Conservation (phyloP, 2,329 filamentous ascomycete species). For the Monilinia vaccinii-corymbosi region DNA sequence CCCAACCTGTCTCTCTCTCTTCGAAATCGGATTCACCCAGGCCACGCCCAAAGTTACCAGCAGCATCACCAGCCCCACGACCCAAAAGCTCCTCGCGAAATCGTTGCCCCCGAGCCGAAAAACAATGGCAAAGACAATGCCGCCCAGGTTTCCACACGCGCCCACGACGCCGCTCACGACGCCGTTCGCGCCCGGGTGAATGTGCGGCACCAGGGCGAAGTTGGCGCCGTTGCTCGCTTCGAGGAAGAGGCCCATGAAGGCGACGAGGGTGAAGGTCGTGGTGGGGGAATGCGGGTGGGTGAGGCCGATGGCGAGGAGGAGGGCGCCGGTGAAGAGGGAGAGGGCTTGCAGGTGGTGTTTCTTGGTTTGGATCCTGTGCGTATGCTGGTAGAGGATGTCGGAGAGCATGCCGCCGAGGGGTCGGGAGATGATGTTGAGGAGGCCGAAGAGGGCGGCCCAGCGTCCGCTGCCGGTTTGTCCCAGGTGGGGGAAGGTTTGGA, state of each 20-base stretch:
- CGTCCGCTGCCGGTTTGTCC: slow-evolving; percentile 47
- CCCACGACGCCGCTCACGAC: slow-evolving; percentile 68
- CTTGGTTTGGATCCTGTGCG: slow-evolving; percentile 50
- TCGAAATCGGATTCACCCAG: slow-evolving; percentile 53
- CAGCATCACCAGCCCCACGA: slow-evolving; percentile 70
- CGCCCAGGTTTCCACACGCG: slow-evolving; percentile 74
- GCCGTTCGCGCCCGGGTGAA: slow-evolving; percentile 72
- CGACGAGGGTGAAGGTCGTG: slow-evolving; percentile 68
- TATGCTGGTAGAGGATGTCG: slow-evolving; percentile 32
- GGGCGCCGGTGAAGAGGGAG: slow-evolving; percentile 45
- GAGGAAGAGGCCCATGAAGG: slow-evolving; percentile 70
- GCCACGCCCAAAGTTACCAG: slow-evolving; percentile 55
- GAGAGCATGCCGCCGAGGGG: slow-evolving; percentile 53
- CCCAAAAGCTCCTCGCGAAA: slow-evolving; percentile 68
- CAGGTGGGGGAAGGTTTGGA: slow-evolving; percentile 49
- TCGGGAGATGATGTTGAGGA: slow-evolving; percentile 60
- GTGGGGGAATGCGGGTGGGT: slow-evolving; percentile 50
- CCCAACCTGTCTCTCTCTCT: slow-evolving; percentile 43
- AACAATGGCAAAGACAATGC: slow-evolving; percentile 74
- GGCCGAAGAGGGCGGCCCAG: slow-evolving; percentile 67
- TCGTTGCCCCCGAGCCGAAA: slow-evolving; percentile 60
- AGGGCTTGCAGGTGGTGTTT: slow-evolving; percentile 52
- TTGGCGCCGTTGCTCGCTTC: slow-evolving; percentile 81
- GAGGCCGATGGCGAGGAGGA: slow-evolving; percentile 55
- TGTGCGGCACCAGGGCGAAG: slow-evolving; percentile 79